A percentile compares a stretch with the other conserved stretches of the same genome.
Evolutionary conservation across 768 basidiomycete genomes (phyloP).

Genomic region (Panaeolus papilionaceus): DNA sequence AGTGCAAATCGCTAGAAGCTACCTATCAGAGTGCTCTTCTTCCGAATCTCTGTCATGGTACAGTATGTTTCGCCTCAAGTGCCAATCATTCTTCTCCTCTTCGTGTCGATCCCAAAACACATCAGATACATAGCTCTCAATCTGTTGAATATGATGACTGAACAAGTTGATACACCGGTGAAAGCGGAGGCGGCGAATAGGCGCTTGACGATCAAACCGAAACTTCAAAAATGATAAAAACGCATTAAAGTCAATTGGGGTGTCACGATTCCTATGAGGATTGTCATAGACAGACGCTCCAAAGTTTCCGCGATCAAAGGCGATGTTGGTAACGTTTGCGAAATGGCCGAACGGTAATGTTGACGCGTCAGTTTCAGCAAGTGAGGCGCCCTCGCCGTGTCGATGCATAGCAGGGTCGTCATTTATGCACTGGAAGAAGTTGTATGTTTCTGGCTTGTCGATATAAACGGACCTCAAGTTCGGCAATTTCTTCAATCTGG

Average conservation of each 20-base stretch:
- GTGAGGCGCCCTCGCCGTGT: neutral
- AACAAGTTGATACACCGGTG: neutral
- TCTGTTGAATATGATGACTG: neutral
- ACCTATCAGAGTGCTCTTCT: too few species aligned
- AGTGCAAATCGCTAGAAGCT: too few species aligned
- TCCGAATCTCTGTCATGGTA: neutral
- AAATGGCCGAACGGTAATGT: neutral
- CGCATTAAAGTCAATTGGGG: neutral
- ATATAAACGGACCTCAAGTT: neutral
- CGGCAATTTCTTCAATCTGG: neutral
- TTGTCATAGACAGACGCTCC: neutral
- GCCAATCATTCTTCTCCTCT: neutral
- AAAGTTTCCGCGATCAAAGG: neutral
- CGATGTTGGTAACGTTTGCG: neutral
- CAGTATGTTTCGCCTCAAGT: neutral
- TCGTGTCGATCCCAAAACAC: neutral
- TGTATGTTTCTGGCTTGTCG: neutral
- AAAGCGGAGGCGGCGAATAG: neutral
- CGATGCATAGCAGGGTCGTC: neutral
- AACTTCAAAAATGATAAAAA: neutral
- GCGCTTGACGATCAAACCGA: neutral
- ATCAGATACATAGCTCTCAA: neutral
- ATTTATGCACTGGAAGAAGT: neutral
- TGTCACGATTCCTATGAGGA: neutral
- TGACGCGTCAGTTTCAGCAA: neutral